A percentile compares a stretch with the other conserved stretches of the same genome.
phyloP scores from a whole-genome alignment of 2,329 filamentous ascomycete genomes.

The Metarhizium rileyi region DNA sequence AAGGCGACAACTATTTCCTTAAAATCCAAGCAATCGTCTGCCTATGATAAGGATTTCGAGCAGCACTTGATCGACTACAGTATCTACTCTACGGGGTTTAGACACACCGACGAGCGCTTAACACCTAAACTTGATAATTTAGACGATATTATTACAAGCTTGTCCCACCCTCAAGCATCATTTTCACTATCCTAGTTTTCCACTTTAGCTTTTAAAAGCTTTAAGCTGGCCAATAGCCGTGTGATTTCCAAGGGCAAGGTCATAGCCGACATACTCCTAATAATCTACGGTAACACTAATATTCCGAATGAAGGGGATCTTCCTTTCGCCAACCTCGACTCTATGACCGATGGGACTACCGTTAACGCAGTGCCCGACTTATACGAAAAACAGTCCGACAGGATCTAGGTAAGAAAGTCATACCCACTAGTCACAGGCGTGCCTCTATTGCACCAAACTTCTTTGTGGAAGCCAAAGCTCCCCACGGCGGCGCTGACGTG shows the following conservation, averaged over 20 bases:
- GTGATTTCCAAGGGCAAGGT: neutral
- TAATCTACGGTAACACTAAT: constrained; percentile 15
- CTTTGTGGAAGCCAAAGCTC: constrained; percentile 28
- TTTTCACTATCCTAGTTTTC: constrained; percentile 31
- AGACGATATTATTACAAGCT: neutral
- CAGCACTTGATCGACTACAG: neutral
- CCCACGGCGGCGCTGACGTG: constrained; percentile 16
- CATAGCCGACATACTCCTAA: neutral
- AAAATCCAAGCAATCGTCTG: neutral
- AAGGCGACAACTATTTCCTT: neutral
- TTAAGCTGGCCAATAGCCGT: no score
- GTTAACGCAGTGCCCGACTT: constrained; percentile 14
- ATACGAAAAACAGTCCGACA: no score
- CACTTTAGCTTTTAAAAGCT: no score
- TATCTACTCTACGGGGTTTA: neutral
- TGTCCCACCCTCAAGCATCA: constrained; percentile 11
- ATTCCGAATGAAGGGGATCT: constrained; percentile 2
- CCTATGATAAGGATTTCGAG: neutral
- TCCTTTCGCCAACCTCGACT: constrained; percentile 16
- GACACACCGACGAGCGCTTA: no score
- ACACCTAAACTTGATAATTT: neutral
- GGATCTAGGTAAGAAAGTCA: constrained; percentile 9
- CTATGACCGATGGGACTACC: constrained; percentile 21
- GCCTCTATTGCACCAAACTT: constrained; percentile 28
- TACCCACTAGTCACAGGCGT: constrained; percentile 21